Base-by-base conservation (phyloP, 495 filamentous ascomycete genomes). In the Penicillium ucsense region DNA sequence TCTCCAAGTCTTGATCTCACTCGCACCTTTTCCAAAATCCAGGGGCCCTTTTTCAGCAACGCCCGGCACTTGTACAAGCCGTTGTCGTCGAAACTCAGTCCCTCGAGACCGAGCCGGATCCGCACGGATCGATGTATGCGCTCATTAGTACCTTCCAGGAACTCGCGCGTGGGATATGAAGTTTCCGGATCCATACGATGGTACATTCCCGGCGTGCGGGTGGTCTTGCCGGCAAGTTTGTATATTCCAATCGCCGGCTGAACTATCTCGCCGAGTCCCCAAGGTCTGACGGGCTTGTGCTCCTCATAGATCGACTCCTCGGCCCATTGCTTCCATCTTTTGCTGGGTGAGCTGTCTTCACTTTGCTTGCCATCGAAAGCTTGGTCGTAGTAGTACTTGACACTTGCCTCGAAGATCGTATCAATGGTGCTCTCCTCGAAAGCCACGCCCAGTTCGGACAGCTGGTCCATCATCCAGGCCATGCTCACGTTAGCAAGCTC, bases 391-490 rank as follows among this genome's bases (percentile, higher is more conserved):
- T 76, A 78, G 38, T 69, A 75, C 29, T 66, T 57, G 5, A 65
- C 64, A 36, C 65, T 76, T 11, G 72, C 59, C 4, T 67, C 55
- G 50, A 70, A 71, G 6, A 79, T 65, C 27, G 66, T 60, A n/a
- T 77, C 70, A 12, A 83, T 66, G 4, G 73, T 64, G 31, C 75
- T 71, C 30, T 74, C 60, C 38, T 70, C 61, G 48, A 82, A 76
- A 38, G 79, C 64, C 48, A 82, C 77, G 5, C 81, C 75, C 10
- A 84, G 77, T 5, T 76, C 78, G 8, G 73, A 67, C 5, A 84
- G 68, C 51, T 85, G 81, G 46, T 79, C 74, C 72, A 86, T 81
- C 82, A 86, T 86, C 84, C 84, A 86, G 20, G 80, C 81, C 36
- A 87, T 66, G 3, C 76, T 71, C 42, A 85, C 74, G 52, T 86